Evolutionary conservation across 495 filamentous ascomycete genomes (phyloP).

Genomic region (Penicillium steckii): DNA sequence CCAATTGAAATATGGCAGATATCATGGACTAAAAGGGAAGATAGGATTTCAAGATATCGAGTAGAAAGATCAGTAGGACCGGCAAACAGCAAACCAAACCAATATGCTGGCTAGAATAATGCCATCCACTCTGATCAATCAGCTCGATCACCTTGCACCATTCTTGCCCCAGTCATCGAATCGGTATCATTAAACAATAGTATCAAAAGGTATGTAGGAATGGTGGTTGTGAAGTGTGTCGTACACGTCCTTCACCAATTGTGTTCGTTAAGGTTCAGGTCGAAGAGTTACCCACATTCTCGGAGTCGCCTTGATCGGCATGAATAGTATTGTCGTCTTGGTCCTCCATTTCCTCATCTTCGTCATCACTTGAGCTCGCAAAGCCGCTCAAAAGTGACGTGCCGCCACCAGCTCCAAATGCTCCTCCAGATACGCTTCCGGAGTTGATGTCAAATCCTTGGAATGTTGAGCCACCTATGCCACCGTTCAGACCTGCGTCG

Average conservation of each 20-base stretch:
- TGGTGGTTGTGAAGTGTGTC: conserved; percentile 6
- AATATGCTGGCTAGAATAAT: background rate
- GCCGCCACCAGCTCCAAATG: conserved; percentile 59
- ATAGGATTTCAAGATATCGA: background rate
- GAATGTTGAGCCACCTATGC: conserved; percentile 53
- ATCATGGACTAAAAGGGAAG: background rate
- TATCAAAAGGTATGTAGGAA: conserved; percentile 6
- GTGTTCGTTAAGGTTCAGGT: conserved; percentile 52
- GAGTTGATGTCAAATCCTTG: conserved; percentile 78
- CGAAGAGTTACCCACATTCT: conserved; percentile 68
- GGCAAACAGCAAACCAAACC: background rate
- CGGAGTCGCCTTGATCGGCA: conserved; percentile 45
- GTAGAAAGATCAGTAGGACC: background rate
- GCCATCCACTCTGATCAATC: background rate
- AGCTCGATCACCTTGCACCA: conserved; percentile 1
- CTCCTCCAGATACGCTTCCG: conserved; percentile 60
- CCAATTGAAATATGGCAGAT: background rate
- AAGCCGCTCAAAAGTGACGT: conserved; percentile 87
- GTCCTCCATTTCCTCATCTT: conserved; percentile 93
- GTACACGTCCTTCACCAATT: conserved; percentile 31
- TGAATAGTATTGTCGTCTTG: conserved; percentile 60
- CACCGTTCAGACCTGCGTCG: conserved; percentile 67
- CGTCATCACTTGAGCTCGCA: conserved; percentile 91
- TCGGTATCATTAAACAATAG: background rate
- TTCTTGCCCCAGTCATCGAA: background rate